Evolutionary conservation across 345 rosid genomes (phyloP).

Genomic region (Mangifera indica): DNA sequence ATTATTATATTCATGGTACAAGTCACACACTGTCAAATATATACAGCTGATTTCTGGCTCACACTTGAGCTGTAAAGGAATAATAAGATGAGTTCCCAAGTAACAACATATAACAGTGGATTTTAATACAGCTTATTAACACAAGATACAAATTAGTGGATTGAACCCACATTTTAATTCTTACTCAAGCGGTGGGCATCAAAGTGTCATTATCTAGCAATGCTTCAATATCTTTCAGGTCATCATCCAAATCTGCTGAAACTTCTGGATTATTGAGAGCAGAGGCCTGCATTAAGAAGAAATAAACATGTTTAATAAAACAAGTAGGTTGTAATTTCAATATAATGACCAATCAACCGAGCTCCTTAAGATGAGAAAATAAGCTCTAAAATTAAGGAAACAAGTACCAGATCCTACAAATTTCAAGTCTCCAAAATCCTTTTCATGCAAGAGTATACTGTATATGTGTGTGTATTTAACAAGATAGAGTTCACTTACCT

Average conservation of each 20-base stretch:
- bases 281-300: slow-evolving; percentile 34
- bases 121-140: background rate
- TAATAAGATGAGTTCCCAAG: background rate
- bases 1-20: no score
- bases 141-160: slow-evolving; percentile 4
- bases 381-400: no score
- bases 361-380: no score
- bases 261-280: slow-evolving; percentile 38
- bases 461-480: background rate
- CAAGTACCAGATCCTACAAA: background rate
- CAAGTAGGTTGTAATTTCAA: background rate
- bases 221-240: slow-evolving; percentile 55
- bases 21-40: background rate
- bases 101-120: slow-evolving; percentile 22
- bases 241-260: slow-evolving; percentile 45
- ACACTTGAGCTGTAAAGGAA: background rate
- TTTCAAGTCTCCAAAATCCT: no score
- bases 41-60: slow-evolving; percentile 5
- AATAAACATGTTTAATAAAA: background rate
- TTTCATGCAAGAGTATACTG: no score
- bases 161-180: background rate
- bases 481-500: slow-evolving; percentile 42
- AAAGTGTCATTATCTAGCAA: slow-evolving; percentile 48
- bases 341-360: no score
- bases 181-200: slow-evolving; percentile 40